Evolutionary conservation across 495 filamentous ascomycete species (phyloP).

Genomic region (Lophiostoma macrostomum): DNA sequence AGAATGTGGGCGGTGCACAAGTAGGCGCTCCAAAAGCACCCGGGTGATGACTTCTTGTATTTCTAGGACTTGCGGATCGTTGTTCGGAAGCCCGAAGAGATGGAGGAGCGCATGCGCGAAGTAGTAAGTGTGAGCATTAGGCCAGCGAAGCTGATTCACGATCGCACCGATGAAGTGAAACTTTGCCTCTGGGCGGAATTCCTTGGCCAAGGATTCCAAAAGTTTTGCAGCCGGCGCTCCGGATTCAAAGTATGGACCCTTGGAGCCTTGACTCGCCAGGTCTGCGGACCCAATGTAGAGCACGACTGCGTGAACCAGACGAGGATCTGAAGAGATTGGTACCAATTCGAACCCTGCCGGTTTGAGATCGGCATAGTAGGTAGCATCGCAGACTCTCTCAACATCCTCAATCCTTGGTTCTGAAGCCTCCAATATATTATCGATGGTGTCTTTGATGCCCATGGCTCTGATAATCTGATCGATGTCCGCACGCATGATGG

Average conservation of each 20-base stretch:
- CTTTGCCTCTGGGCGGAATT: conserved; percentile 70
- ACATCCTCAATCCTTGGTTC: conserved; percentile 63
- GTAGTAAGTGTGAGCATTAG: conserved; percentile 86
- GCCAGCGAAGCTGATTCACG: conserved; percentile 86
- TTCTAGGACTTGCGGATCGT: conserved; percentile 74
- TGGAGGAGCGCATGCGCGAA: conserved; percentile 86
- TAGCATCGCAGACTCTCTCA: conserved; percentile 65
- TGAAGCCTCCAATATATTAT: conserved; percentile 56
- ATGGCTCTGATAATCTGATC: conserved; percentile 55
- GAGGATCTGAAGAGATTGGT: conserved; percentile 63
- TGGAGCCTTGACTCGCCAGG: conserved; percentile 54
- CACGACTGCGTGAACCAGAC: conserved; percentile 75
- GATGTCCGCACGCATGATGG: conserved; percentile 61
- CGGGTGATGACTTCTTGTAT: conserved; percentile 87
- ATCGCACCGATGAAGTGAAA: conserved; percentile 84
- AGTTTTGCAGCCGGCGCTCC: conserved; percentile 71
- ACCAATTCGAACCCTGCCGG: conserved; percentile 58
- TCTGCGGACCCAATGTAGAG: conserved; percentile 76
- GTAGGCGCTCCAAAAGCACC: conserved; percentile 79
- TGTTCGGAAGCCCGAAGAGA: conserved; percentile 73
- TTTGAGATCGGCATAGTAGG: conserved; percentile 52
- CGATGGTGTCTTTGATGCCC: conserved; percentile 65
- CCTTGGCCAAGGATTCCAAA: conserved; percentile 69
- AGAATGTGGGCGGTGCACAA: conserved; percentile 89
- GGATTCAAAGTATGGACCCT: conserved; percentile 63